phyloP scores from a whole-genome alignment of 1,139 yeast genomes.

The Nakaseomyces glabratus region DNA sequence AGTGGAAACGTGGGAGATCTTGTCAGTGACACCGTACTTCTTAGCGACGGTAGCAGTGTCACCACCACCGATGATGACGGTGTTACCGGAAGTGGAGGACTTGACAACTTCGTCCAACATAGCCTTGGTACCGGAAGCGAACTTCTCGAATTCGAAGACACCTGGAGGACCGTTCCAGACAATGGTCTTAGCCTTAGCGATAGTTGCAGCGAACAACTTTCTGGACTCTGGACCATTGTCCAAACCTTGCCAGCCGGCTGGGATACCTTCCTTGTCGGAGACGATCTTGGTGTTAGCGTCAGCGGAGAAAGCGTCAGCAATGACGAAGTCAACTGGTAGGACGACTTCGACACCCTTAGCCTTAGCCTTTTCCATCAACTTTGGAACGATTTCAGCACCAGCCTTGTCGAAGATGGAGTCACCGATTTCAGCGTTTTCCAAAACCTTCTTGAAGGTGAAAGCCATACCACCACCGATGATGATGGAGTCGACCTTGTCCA shows the following conservation, averaged over 20 bases:
- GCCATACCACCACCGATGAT: conserved; percentile 99
- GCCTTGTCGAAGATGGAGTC: conserved; percentile 81
- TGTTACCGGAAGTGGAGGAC: conserved; percentile 80
- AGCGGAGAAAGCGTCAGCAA: conserved; percentile 86
- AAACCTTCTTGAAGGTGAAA: conserved; percentile 90
- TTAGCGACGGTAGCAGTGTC: conserved; percentile 98
- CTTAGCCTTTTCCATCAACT: conserved; percentile 89
- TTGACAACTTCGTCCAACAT: conserved; percentile 78
- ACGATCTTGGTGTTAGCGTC: conserved; percentile 79
- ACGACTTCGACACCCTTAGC: conserved; percentile 84
- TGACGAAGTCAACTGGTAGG: conserved; percentile 87
- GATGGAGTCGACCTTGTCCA: conserved; percentile 85
- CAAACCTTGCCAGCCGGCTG: conserved; percentile 89
- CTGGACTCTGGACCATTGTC: conserved; percentile 87
- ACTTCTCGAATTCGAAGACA: conserved; percentile 90
- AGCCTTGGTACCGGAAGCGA: conserved; percentile 82
- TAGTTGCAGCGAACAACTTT: conserved; percentile 66
- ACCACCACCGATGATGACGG: conserved; percentile 98
- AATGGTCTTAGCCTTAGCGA: conserved; percentile 88
- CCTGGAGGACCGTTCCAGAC: conserved; percentile 99
- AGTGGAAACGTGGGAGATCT: conserved; percentile 93
- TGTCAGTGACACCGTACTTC: conserved; percentile 91
- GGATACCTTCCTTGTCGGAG: conserved; percentile 79
- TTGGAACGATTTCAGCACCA: conserved; percentile 87
- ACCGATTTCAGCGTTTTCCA: conserved; percentile 79